Base-by-base conservation (phyloP, 2,329 filamentous ascomycete genomes). In the Canariomyces notabilis region DNA sequence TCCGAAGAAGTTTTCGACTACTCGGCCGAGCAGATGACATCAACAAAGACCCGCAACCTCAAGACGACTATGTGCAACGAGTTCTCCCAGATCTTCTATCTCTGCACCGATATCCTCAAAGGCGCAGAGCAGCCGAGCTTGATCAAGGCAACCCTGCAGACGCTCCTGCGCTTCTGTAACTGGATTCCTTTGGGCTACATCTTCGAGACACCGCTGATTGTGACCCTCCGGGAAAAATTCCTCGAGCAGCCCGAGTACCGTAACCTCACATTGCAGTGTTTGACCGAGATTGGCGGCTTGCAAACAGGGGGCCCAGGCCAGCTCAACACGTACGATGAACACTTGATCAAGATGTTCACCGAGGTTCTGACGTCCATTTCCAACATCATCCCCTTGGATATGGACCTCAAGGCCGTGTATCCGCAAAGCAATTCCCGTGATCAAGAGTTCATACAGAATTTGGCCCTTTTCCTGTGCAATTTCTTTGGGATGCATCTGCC, bases 1-100 rank as follows among this genome's bases (percentile, higher is more conserved):
- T 98, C 93, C 6, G 93, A 98, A 67, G 93, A 98, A 68, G 91
- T 98, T 31, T 98, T 98, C 63, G 93, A 98, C 72, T 98, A 94
- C 69, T 98, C 93, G 1, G 89, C 91, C 54, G 93, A 98, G 64
- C 89, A 96, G 67, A 96, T 98, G 91, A 98, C 93, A n/a, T 96
- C 91, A 31, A 81, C 86, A 49, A 98, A 98, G 75, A 95, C 90
- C 33, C 83, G 90, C 61, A 95, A 94, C 67, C 76, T 98, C 53
- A 98, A 98, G 76, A 91, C 90, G 57, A 95, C 89, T 56, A 98
- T 98, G 93, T 96, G 90, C 68, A 85, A 90, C 64, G 93, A 98
- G 70, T 98, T 98, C 68, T 96, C 94, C 1, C 88, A 89, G 46
- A 98, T 98, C 63, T 98, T 97, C 74, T 88, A 95, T 69, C 81